phyloP scores from a whole-genome alignment of 2,329 filamentous ascomycete species.

The Epichloe hybrida region DNA sequence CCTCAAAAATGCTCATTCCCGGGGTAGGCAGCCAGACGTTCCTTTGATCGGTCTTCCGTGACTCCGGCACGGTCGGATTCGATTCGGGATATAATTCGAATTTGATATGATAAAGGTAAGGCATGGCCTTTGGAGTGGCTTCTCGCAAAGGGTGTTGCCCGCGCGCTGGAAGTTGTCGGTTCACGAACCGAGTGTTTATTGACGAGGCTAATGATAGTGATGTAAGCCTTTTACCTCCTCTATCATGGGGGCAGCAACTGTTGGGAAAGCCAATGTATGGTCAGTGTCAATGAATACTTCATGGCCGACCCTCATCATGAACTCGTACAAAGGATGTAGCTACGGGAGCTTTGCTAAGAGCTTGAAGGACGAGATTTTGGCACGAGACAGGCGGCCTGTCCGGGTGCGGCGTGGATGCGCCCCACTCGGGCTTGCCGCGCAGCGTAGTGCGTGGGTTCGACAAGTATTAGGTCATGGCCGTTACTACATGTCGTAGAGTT shows the following conservation, averaged over 20 bases:
- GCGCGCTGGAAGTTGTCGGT: background rate
- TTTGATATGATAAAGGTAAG: conserved; percentile 53
- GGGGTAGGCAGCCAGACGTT: conserved; percentile 37
- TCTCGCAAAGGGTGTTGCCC: background rate
- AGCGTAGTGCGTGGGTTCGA: no score
- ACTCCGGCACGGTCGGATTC: conserved; percentile 16
- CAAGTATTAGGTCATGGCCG: background rate
- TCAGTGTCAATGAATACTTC: background rate
- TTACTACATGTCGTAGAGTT: background rate
- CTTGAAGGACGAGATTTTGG: background rate
- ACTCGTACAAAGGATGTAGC: background rate
- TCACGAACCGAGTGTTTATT: background rate
- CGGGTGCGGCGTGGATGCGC: background rate
- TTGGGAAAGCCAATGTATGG: background rate
- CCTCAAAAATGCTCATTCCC: conserved; percentile 39
- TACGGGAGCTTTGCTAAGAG: no score
- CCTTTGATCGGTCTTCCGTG: conserved; percentile 3
- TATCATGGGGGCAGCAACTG: background rate
- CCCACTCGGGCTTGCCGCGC: no score
- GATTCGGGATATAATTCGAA: conserved; percentile 47
- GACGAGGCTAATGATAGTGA: background rate
- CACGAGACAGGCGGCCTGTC: background rate
- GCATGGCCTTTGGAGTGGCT: conserved; percentile 27
- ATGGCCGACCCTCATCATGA: background rate
- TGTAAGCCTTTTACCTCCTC: no score